Percentiles rank a stretch among this genome's conserved stretches.
phyloP scores from a whole-genome alignment of 495 filamentous ascomycete genomes.

The Xylaria castorea region DNA sequence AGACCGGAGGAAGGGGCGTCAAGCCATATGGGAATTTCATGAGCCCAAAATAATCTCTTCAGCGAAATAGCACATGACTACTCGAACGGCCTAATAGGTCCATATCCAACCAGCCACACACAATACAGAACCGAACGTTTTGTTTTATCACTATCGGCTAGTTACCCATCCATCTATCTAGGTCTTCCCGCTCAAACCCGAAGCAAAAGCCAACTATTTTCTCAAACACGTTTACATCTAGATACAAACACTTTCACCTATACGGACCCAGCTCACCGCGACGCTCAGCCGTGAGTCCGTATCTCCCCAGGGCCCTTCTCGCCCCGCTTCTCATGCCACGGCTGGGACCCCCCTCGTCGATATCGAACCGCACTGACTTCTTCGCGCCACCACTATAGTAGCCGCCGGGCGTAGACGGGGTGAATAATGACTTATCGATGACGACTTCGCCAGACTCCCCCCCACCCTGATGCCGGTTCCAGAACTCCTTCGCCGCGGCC shows the following conservation, averaged over 20 bases:
- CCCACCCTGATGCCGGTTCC: neutral
- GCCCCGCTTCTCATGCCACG: neutral
- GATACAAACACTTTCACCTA: neutral
- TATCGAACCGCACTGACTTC: slow-evolving; percentile 21
- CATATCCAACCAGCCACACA: neutral
- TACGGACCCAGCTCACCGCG: slow-evolving; percentile 3
- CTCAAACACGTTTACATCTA: neutral
- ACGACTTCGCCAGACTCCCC: neutral
- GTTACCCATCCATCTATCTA: neutral
- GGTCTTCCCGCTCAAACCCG: neutral
- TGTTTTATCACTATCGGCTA: neutral
- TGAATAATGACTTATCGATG: neutral
- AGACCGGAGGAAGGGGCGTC: neutral
- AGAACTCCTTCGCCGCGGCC: neutral
- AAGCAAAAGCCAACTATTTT: neutral
- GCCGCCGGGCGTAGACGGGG: neutral
- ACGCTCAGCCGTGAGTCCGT: neutral
- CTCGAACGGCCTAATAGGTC: neutral
- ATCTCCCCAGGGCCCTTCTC: slow-evolving; percentile 11
- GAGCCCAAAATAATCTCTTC: neutral
- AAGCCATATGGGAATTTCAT: neutral
- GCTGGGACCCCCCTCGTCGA: neutral
- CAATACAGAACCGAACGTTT: neutral
- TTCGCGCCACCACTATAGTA: neutral
- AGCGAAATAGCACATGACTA: neutral